Evolutionary conservation across 768 basidiomycete genomes (phyloP).

Genomic region (Pulveroboletus sp.): DNA sequence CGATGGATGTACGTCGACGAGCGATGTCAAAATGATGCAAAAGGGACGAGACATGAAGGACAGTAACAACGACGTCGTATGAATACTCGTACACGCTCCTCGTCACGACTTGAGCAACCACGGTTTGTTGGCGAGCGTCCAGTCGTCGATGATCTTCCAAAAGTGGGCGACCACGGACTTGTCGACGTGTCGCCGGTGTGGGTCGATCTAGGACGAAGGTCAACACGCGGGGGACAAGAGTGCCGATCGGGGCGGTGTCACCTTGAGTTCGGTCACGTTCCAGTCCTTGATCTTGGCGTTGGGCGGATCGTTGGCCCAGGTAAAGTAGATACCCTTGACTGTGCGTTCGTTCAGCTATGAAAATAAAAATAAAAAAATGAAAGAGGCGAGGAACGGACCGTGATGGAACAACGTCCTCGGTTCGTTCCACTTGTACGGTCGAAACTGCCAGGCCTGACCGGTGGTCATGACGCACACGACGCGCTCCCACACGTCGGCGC

Average conservation of each 20-base stretch:
- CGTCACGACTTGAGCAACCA: conserved; percentile 56
- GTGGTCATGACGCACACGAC: conserved; percentile 98
- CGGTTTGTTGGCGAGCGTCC: conserved; percentile 79
- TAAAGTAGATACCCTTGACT: conserved; percentile 95
- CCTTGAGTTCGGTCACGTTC: conserved; percentile 96
- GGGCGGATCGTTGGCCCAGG: conserved; percentile 90
- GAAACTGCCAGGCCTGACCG: conserved; percentile 97
- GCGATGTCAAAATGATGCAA: no score
- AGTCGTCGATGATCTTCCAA: conserved; percentile 88
- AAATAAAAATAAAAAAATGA: no score
- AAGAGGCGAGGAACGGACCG: conserved; percentile 44
- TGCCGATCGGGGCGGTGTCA: conserved; percentile 26
- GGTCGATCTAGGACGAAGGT: conserved; percentile 66
- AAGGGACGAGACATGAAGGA: no score
- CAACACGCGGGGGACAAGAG: background rate
- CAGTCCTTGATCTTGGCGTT: conserved; percentile 90
- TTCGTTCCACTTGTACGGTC: conserved; percentile 95
- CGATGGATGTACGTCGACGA: no score
- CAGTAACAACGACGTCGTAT: no score
- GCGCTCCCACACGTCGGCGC: conserved; percentile 91
- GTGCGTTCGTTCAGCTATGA: no score
- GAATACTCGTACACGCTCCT: no score
- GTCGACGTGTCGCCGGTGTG: conserved; percentile 84
- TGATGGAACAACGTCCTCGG: conserved; percentile 91
- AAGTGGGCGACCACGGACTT: conserved; percentile 94